Base-by-base conservation (phyloP, 2,329 filamentous ascomycete genomes). In the Ophiostoma himal-ulmi region DNA sequence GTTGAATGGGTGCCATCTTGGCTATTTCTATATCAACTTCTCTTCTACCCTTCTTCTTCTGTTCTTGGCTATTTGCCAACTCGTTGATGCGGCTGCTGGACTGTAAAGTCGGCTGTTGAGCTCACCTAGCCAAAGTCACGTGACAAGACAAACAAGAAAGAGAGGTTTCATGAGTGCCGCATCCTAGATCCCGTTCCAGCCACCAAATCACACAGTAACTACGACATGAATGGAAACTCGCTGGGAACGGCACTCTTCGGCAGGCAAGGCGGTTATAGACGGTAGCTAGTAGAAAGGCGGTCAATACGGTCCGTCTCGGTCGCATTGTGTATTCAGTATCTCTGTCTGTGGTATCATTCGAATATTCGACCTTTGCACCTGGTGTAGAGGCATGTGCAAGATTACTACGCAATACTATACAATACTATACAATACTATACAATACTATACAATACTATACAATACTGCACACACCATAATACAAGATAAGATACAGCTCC, bases 91-190 rank as follows among this genome's bases (percentile, higher is more conserved):
- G 3, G 3, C 4, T 30, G 30, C 30, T 30, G 3, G 30, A 30
- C 30, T 30, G 30, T 30, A 30, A 30, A 48, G 11, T n/a, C 14
- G 6, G 4, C 20, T 48, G 44, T 17, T 48, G 5, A 17, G n/a
- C 52, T 62, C 57, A 11, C 57, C n/a, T 34, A 7, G 8, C 10
- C 22, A 62, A 30, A 20, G n/a, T 34, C 57, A 62, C 57, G 57
- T 62, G 57, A 62, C 26, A 6, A 52, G 30, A 17, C 48, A 30
- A 60, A 14, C 10, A 30, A 30, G 6, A 13, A 26, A 60, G 6
- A 26, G 54, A 60, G 57, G 57, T 62, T 62, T 62, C 57, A 62
- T 17, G 26, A 62, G 57, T 62, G 57, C 57, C 57, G 57, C 57
- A 62, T 14, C 52, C n/a, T 22, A 30, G 5, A 48, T 57, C 52